phyloP scores from a whole-genome alignment of 2,329 filamentous ascomycete species.

The Lachnellula subtilissima region DNA sequence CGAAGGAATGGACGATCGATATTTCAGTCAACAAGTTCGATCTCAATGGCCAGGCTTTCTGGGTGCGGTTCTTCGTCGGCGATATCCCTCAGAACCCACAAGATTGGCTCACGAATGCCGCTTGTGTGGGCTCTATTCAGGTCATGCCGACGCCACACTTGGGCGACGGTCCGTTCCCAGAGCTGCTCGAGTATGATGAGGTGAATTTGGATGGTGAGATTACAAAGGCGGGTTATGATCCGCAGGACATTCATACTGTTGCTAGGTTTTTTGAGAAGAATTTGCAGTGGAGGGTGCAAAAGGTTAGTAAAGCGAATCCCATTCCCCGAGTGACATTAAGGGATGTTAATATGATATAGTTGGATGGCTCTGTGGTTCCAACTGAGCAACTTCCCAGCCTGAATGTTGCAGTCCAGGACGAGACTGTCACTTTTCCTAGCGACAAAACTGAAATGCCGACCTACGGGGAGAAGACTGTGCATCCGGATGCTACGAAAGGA shows the following conservation, averaged over 20 bases:
- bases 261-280: conserved; percentile 18
- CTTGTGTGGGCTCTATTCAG: conserved; percentile 15
- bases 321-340: background rate
- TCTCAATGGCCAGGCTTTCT: conserved; percentile 21
- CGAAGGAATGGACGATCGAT: conserved; percentile 20
- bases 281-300: conserved; percentile 25
- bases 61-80: conserved; percentile 23
- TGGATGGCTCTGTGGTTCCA: conserved; percentile 13
- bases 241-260: conserved; percentile 9
- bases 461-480: conserved; percentile 21
- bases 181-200: conserved; percentile 19
- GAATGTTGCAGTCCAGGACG: conserved; percentile 18
- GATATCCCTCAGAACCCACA: conserved; percentile 17
- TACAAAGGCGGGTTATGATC: conserved; percentile 5
- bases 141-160: conserved; percentile 21
- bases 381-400: conserved; percentile 14
- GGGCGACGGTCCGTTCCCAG: conserved; percentile 3
- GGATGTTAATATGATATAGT: conserved; percentile 6
- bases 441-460: conserved; percentile 18
- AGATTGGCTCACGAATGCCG: conserved; percentile 16
- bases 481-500: conserved; percentile 18
- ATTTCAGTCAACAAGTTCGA: conserved; percentile 25
- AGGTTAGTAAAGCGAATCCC: conserved; percentile 14
- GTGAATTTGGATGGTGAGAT: conserved; percentile 14
- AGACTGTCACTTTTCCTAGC: conserved; percentile 14